phyloP scores from a whole-genome alignment of 2,329 filamentous ascomycete genomes.

The Pyrenochaeta sp. region DNA sequence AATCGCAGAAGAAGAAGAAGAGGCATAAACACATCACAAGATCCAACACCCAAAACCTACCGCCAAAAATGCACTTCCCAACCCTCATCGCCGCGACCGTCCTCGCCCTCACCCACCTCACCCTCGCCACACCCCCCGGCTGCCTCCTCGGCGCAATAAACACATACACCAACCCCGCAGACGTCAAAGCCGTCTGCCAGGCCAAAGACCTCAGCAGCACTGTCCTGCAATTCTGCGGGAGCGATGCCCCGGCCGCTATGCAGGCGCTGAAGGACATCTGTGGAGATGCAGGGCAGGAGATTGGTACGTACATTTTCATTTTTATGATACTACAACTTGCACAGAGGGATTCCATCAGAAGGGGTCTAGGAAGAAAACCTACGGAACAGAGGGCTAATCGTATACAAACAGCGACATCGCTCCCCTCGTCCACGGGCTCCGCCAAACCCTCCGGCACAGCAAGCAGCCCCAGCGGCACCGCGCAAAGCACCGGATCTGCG shows the following conservation, averaged over 20 bases:
- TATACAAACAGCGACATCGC: slow-evolving; percentile 20
- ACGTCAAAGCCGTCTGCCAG: slow-evolving; percentile 37
- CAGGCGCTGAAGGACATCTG: slow-evolving; percentile 38
- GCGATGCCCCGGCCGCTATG: slow-evolving; percentile 30
- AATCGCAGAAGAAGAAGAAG: no score
- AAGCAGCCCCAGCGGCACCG: slow-evolving; percentile 10
- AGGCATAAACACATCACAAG: background rate
- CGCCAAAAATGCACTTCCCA: slow-evolving; percentile 36
- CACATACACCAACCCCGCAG: slow-evolving; percentile 32
- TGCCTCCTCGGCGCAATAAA: slow-evolving; percentile 43
- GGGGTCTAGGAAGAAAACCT: background rate
- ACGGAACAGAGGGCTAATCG: slow-evolving; percentile 3
- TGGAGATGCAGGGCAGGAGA: slow-evolving; percentile 32
- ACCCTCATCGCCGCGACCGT: slow-evolving; percentile 35
- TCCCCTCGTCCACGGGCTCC: slow-evolving; percentile 22
- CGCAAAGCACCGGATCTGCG: slow-evolving; percentile 8
- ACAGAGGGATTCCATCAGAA: no score
- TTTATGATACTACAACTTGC: background rate
- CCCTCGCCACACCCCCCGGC: slow-evolving; percentile 31
- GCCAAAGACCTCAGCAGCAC: slow-evolving; percentile 31
- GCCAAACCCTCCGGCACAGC: slow-evolving; percentile 13
- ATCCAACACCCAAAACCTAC: slow-evolving; percentile 3
- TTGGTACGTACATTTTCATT: slow-evolving; percentile 32
- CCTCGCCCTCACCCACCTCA: slow-evolving; percentile 31
- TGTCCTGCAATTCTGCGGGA: slow-evolving; percentile 34